Evolutionary conservation across 805 yeast species (phyloP), one percentile per base, ranked within the genome.

Genomic region (Lipomyces spencermartinsiae): DNA sequence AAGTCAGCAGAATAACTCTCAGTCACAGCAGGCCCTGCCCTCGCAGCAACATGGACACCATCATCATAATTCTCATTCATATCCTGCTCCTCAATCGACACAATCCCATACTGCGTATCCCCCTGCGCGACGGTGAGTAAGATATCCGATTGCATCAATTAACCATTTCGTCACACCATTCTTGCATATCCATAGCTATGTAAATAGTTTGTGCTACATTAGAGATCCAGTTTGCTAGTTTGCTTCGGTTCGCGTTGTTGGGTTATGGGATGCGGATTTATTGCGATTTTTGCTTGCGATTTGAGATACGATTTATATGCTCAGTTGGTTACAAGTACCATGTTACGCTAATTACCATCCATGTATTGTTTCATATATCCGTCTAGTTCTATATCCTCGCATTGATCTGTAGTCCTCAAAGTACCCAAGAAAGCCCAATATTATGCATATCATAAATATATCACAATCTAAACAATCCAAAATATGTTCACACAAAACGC

Each of bases 81-180:
- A 43, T 43, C 49, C 49, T 43, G 49, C 49, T 43, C 49, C 49
- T 43, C 49, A 37, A 37, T 37, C 43, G 43, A 37, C 43, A 37
- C 43, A 37, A 37, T 16, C 43, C 16, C 43, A 43, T 6, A 6
- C 49, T 43, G 16, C 49, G 3, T 43, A 43, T 43, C 49, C 49
- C 19, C 49, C 49, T 16, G 22, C n/a, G 22, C 49, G 49, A n/a
- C 49, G 49, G 9, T 43, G 49, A 43, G 16, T 12, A 2, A 6
- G 43, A 12, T 37, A 37, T 37, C 16, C 16, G 43, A 12, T 37
- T 37, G 43, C 49, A 16, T 43, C 9, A 16, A n/a, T 12, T 43
- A 5, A 6, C 8, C n/a, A 7, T 43, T 16, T 43, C 25, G 22
- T n/a, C n/a, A n/a, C 19, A 39, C 46, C n/a, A 19, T 43, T 43